Base-by-base conservation (phyloP, 2,329 filamentous ascomycete genomes). In the Spiromastix sp. region DNA sequence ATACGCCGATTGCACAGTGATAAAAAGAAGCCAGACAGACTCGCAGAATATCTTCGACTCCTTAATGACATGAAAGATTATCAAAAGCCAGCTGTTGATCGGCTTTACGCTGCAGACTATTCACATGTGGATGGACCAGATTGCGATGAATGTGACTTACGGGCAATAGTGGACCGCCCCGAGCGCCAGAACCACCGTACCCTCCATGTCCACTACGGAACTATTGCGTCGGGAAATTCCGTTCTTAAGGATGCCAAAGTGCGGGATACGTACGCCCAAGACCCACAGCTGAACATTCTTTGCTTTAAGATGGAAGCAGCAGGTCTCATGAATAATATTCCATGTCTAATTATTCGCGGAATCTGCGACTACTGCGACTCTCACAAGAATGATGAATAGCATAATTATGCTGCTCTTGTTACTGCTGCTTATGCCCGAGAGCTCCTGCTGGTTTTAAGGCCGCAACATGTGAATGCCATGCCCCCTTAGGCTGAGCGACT, bases 141-240 rank as follows among this genome's bases (percentile, higher is more conserved):
- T 30, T 55, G 47, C 24, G 46, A 46, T 32, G 46, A 52, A 41
- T 57, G 56, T 30, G 46, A 48, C n/a, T n/a, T n/a, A 48, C 42
- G 13, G 55, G 41, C 42, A 49, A 52, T 5, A 13, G 11, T 42
- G 34, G 21, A 30, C n/a, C 20, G 42, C 26, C 17, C 16, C 4
- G 9, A 21, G 4, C 42, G 42, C 15, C 19, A 27, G 4, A 32
- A 19, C 16, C n/a, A 20, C 35, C 30, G 25, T 25, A 32, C 37
- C 30, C 10, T 18, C 21, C 16, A 30, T 48, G n/a, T n/a, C 17
- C 40, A 46, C 28, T 48, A 46, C 17, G 43, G 46, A 10, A 31
- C 32, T 1, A 48, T 50, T 24, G 46, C 45, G 10, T 46, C 43
- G 8, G 45, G 41, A 2, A 48, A 48, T 24, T 12, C 30, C 11